Percentiles rank a stretch among this genome's conserved stretches.
Conservation (phyloP, 805 yeast genomes). For the Schwanniomyces pseudopolymorphus region DNA sequence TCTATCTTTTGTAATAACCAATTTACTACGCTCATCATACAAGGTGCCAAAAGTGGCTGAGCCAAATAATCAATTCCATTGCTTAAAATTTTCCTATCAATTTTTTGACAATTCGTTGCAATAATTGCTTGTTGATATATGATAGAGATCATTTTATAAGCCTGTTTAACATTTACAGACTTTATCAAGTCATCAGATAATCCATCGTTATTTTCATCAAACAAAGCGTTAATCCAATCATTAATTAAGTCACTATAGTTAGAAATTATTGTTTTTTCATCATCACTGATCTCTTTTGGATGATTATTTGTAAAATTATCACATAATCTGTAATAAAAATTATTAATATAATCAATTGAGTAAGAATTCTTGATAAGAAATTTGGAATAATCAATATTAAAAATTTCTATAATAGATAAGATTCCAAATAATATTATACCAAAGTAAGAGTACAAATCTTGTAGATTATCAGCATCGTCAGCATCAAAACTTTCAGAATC, state of each 20-base stretch:
- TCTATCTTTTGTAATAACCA: slow-evolving; percentile 25
- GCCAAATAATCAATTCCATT: slow-evolving; percentile 86
- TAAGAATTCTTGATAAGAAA: slow-evolving; percentile 28
- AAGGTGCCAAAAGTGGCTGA: slow-evolving; percentile 68
- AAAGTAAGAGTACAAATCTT: slow-evolving; percentile 67
- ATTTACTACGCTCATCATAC: slow-evolving; percentile 42
- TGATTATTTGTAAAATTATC: slow-evolving; percentile 26
- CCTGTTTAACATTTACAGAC: slow-evolving; percentile 63
- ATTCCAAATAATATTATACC: slow-evolving; percentile 54
- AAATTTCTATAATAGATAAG: slow-evolving; percentile 23
- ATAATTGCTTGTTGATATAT: slow-evolving; percentile 70
- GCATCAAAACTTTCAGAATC: slow-evolving; percentile 41
- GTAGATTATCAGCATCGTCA: slow-evolving; percentile 59
- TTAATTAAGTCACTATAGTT: slow-evolving; percentile 37
- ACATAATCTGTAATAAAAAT: slow-evolving; percentile 29
- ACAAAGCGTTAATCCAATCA: slow-evolving; percentile 79
- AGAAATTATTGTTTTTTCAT: slow-evolving; percentile 26
- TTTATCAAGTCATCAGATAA: slow-evolving; percentile 80
- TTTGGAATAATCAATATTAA: slow-evolving; percentile 24
- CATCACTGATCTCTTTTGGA: slow-evolving; percentile 16
- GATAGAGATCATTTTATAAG: slow-evolving; percentile 66
- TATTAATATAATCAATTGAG: slow-evolving; percentile 31
- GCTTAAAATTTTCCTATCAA: slow-evolving; percentile 58
- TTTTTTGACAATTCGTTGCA: slow-evolving; percentile 54
- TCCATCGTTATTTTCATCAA: slow-evolving; percentile 66